These are phyloP conservation scores for Scheffersomyces stambukii DNA, from an alignment of 1,139 yeast species.

Conservation along the genomic window DNA sequence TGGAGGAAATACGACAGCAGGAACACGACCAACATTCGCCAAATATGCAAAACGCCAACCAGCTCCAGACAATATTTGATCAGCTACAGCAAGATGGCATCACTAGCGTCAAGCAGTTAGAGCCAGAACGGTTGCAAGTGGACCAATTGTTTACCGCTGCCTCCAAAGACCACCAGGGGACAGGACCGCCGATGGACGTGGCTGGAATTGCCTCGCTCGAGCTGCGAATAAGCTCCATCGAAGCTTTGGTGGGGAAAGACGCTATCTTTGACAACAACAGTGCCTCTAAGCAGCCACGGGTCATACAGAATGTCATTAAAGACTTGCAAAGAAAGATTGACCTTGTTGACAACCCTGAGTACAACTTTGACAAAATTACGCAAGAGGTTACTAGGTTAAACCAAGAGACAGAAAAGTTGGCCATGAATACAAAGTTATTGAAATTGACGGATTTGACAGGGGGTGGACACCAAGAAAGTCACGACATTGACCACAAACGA, in stretches of 20 bases:
- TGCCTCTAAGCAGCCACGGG: conserved; percentile 23
- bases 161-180: no score
- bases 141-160: conserved; percentile 3
- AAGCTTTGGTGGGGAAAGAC: conserved; percentile 17
- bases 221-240: conserved; percentile 19
- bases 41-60: conserved; percentile 6
- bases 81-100: no score
- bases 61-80: conserved; percentile 1
- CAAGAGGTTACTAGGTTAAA: conserved; percentile 14
- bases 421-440: conserved; percentile 12
- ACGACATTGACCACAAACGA: conserved; percentile 14
- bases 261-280: conserved; percentile 12
- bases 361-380: conserved; percentile 17
- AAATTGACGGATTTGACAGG: conserved; percentile 7
- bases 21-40: conserved; percentile 1
- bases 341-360: conserved; percentile 35
- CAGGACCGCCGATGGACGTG: neutral
- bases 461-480: conserved; percentile 1
- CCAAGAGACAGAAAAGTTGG: conserved; percentile 15
- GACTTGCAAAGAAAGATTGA: conserved; percentile 36
- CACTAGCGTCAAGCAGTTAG: neutral
- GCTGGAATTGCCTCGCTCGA: conserved; percentile 15
- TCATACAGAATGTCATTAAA: conserved; percentile 13
- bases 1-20: conserved; percentile 29
- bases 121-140: conserved; percentile 1